Base-by-base conservation (phyloP, 2,329 filamentous ascomycete species). In the Aureobasidium vineae region DNA sequence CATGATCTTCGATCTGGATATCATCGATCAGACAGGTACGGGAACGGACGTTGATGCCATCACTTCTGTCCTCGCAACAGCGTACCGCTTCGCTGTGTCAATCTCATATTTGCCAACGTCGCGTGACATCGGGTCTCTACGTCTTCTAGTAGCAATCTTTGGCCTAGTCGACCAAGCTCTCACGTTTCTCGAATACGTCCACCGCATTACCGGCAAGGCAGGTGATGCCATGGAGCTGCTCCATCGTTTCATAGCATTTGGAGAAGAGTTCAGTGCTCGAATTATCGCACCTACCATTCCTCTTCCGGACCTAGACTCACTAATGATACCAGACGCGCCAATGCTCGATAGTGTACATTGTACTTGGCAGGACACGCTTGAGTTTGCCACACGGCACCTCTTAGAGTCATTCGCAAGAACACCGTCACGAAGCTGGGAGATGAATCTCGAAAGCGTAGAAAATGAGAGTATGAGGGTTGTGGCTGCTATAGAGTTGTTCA, bases 1-100 rank as follows among this genome's bases (percentile, higher is more conserved):
- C 8, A 68, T 85, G 59, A 70, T 83, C 1, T 79, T 80, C 68
- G 77, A 80, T 52, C 69, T 86, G 2, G 76, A 82, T 38, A 71
- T 82, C 16, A 75, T 74, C 15, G 77, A 83, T 65, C 33, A 72
- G 1, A 66, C 70, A 6, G 82, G 77, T 56, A 71, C 82, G 3
- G 68, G 72, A 2, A 77, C 76, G 1, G 63, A 59, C 26, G 15
- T 65, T 7, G 13, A 3, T 23, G n/a, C 40, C 4, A 36, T 67
- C 6, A 53, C 40, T 5, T 33, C n/a, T 2, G 3, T 65, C 3
- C 43, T 67, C 5, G 2, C 13, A 3, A 31, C 45, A 13, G 15
- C 56, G 8, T 38, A 60, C 21, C 10, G 19, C 5, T 66, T 47
- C 3, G 36, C 54, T 1, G 21, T 26, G 6, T 23, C 31, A 1